Percentiles rank a stretch among this genome's conserved stretches.
These are phyloP conservation scores for Arabidopsis suecica DNA, from an alignment of 345 rosid species.

Conservation along the genomic window DNA sequence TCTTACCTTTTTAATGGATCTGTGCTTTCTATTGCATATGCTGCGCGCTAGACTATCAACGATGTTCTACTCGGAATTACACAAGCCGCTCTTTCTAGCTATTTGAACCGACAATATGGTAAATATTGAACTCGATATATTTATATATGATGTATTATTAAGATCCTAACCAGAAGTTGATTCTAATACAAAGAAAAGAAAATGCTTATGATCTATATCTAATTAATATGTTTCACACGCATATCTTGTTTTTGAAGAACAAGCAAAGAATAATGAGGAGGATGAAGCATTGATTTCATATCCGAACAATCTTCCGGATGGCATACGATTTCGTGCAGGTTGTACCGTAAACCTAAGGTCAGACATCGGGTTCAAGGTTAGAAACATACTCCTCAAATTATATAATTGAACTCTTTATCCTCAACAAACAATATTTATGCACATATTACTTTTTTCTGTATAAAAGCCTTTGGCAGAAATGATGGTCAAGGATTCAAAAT, in stretches of 20 bases:
- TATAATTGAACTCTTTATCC: neutral
- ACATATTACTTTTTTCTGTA: conserved; percentile 17
- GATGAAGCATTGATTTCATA: neutral
- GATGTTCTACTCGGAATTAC: conserved; percentile 66
- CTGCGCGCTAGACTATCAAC: conserved; percentile 55
- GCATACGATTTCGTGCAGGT: conserved; percentile 51
- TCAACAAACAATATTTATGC: conserved; percentile 50
- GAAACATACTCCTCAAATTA: neutral
- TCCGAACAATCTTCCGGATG: conserved; percentile 38
- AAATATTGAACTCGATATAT: neutral
- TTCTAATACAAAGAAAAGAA: no score
- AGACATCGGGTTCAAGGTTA: conserved; percentile 55
- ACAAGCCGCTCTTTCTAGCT: conserved; percentile 62
- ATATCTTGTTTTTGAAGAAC: conserved; percentile 4
- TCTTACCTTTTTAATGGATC: neutral
- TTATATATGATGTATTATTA: no score
- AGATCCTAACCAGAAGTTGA: no score
- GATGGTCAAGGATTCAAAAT: no score
- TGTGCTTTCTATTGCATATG: neutral
- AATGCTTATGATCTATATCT: no score
- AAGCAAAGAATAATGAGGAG: conserved; percentile 8
- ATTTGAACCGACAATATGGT: conserved; percentile 38
- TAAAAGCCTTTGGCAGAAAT: no score
- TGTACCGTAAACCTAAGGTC: conserved; percentile 59
- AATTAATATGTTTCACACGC: no score